Conservation (phyloP, 163 green algal species). For the Scenedesmus sp. region DNA sequence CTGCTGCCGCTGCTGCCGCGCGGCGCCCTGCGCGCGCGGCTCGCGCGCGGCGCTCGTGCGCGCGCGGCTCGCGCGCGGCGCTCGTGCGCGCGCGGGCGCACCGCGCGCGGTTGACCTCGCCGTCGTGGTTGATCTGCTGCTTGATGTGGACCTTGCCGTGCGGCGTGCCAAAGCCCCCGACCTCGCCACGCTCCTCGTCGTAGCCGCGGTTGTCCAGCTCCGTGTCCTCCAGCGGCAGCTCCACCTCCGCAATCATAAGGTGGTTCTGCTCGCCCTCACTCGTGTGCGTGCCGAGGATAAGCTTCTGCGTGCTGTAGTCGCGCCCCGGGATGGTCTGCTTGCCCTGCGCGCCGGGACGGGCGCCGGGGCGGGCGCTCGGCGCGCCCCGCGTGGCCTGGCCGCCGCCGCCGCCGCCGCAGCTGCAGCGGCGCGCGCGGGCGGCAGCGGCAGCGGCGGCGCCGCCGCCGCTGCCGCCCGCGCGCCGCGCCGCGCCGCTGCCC, state of each 20-base stretch:
- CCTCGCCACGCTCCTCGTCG: slow-evolving; percentile 91
- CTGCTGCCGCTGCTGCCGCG: neutral
- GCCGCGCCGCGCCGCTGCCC: neutral
- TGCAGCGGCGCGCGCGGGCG: neutral
- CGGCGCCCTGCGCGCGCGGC: no score
- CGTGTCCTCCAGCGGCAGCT: slow-evolving; percentile 91
- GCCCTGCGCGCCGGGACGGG: slow-evolving; percentile 45
- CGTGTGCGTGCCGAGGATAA: slow-evolving; percentile 98
- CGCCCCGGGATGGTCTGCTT: slow-evolving; percentile 73
- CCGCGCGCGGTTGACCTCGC: slow-evolving; percentile 90
- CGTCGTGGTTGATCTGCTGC: slow-evolving; percentile 97
- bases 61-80: neutral
- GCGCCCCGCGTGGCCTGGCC: neutral
- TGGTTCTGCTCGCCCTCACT: slow-evolving; percentile 99
- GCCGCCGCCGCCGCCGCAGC: neutral
- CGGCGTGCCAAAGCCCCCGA: slow-evolving; percentile 91
- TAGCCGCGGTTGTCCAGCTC: slow-evolving; percentile 81
- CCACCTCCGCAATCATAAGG: slow-evolving; percentile 89
- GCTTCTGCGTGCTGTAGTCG: slow-evolving; percentile 87
- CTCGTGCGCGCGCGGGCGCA: slow-evolving; percentile 16
- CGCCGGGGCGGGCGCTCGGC: no score
- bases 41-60: no score
- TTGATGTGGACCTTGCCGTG: slow-evolving; percentile 87
- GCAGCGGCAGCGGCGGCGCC: neutral
- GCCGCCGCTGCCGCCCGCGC: neutral